Base-by-base conservation (phyloP, 345 rosid species). In the Gossypium turneri region DNA sequence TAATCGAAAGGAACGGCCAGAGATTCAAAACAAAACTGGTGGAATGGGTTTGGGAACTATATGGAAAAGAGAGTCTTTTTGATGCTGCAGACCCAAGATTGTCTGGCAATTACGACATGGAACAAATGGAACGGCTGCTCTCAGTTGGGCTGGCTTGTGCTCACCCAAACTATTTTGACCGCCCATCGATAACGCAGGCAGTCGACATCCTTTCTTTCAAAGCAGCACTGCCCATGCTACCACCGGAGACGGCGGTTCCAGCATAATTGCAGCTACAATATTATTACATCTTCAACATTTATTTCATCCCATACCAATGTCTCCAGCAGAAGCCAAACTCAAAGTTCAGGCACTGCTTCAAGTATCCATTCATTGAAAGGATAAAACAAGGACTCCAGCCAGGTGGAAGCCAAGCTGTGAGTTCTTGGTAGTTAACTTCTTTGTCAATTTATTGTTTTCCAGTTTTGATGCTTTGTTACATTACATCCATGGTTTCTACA, bases 121-220 rank as follows among this genome's bases (percentile, higher is more conserved):
- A 48, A 44, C 86, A 88, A 77, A 77, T 50, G 1, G 81, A 83
- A 55, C 65, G 85, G 52, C 64, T 87, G 68, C 77, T 92, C 77
- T 74, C 75, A 34, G 86, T 82, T 13, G 90, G 93, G 1, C n/a
- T 88, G 62, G 88, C 88, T 88, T 88, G 92, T 79, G 86, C 89
- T 63, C 87, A 86, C 73, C 91, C 89, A 17, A 83, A 87, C 73
- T 53, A 71, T 15, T 80, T 16, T 63, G 73, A 73, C 17, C 75
- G 88, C 73, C 90, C 89, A 8, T 79, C 87, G 0, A 86, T 90
- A 44, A 77, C 78, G 48, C 89, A 85, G 72, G 88, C 83, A 2
- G 75, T 88, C 41, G 86, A 88, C 16, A 87, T 81, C n/a, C 76
- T 88, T 61, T 77, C 78, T 75, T 81, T 79, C 16, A 87, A 84